Conservation (phyloP, 2,329 filamentous ascomycete species). For the Cordyceps farinosa region DNA sequence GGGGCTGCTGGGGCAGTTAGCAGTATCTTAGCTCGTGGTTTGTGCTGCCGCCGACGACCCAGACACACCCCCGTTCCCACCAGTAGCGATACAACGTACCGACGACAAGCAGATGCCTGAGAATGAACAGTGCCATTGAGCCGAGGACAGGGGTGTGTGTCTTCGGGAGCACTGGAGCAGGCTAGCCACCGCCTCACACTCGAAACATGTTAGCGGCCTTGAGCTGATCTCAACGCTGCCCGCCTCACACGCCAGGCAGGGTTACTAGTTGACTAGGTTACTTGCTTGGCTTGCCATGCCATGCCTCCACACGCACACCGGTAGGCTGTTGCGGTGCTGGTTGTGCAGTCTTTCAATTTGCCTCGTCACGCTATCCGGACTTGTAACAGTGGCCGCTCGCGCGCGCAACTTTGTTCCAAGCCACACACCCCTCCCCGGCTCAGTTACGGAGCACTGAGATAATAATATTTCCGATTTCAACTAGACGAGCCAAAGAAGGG, state of each 20-base stretch:
- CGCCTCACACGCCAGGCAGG: conserved; percentile 7
- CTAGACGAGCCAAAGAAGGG: conserved; percentile 16
- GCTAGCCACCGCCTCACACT: conserved; percentile 14
- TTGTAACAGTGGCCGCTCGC: background rate
- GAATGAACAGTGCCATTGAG: conserved; percentile 4
- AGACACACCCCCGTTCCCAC: background rate
- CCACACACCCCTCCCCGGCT: conserved; percentile 14
- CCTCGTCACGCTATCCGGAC: background rate
- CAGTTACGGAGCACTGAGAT: conserved; percentile 9
- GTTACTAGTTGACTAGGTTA: background rate
- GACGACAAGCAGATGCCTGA: background rate
- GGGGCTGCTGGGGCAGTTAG: conserved; percentile 4
- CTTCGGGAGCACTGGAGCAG: conserved; percentile 4
- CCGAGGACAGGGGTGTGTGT: conserved; percentile 8
- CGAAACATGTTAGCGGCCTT: conserved; percentile 17
- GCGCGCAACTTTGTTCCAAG: background rate
- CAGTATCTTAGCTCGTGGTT: conserved; percentile 4
- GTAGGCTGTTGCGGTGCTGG: background rate
- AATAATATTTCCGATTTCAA: conserved; percentile 19
- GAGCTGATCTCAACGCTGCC: conserved; percentile 14
- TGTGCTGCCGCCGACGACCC: conserved; percentile 11
- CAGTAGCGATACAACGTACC: conserved; percentile 9
- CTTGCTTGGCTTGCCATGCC: background rate
- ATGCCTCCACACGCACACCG: conserved; percentile 10
- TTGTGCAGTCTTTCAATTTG: background rate